These are phyloP conservation scores for Monosporascus sp. DNA, from an alignment of 2,329 filamentous ascomycete species.

Conservation along the genomic window DNA sequence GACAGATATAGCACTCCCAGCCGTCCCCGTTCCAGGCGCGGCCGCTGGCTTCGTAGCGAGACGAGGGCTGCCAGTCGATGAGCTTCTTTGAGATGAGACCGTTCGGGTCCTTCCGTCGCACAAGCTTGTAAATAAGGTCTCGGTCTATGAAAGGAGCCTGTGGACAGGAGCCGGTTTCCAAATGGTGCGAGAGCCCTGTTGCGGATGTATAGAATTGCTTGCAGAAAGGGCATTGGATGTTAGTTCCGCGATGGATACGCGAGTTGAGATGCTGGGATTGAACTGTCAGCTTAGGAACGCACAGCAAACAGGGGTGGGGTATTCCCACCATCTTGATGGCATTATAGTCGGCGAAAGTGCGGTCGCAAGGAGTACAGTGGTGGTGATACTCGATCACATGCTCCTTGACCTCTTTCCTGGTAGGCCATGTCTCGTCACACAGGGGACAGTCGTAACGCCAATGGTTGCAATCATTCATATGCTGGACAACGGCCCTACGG, in stretches of 20 bases:
- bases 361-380: conserved; percentile 30
- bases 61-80: conserved; percentile 38
- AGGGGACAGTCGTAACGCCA: conserved; percentile 22
- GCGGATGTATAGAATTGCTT: conserved; percentile 39
- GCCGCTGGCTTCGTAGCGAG: conserved; percentile 32
- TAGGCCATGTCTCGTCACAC: conserved; percentile 19
- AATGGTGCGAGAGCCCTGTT: conserved; percentile 50
- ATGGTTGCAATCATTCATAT: conserved; percentile 27
- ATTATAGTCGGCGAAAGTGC: conserved; percentile 26
- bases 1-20: conserved; percentile 53
- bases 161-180: conserved; percentile 51
- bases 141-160: conserved; percentile 40
- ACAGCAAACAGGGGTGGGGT: neutral
- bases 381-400: conserved; percentile 27
- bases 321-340: conserved; percentile 27
- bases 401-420: conserved; percentile 5
- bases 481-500: conserved; percentile 10
- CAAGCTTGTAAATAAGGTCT: conserved; percentile 39
- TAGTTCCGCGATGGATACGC: conserved; percentile 38
- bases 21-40: conserved; percentile 38
- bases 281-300: neutral
- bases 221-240: conserved; percentile 54
- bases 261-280: conserved; percentile 50
- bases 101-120: conserved; percentile 41
- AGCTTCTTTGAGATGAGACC: conserved; percentile 48